Evolutionary conservation across 75 land plant species (phyloP).

Genomic region (Larix kaempferi): DNA sequence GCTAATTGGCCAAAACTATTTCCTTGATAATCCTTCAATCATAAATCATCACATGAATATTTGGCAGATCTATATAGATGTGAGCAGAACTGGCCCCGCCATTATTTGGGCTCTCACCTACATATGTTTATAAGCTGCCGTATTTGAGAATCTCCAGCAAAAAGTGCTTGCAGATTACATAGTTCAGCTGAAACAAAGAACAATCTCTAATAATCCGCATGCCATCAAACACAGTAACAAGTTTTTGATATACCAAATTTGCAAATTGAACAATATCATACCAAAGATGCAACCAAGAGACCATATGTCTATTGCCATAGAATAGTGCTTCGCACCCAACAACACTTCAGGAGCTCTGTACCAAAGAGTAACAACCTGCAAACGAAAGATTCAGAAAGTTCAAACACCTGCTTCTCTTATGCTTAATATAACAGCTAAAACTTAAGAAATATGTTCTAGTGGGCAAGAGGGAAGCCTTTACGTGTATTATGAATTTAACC

Average conservation of each 20-base stretch:
- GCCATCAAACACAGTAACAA: neutral
- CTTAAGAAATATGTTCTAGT: neutral
- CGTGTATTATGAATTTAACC: no score
- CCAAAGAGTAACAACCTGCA: slow-evolving; percentile 42
- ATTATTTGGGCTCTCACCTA: slow-evolving; percentile 11
- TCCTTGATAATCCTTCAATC: neutral
- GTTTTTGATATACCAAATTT: neutral
- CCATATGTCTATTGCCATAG: slow-evolving; percentile 43
- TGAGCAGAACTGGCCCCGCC: no score
- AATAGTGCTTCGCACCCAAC: slow-evolving; percentile 39
- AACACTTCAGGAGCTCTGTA: slow-evolving; percentile 43
- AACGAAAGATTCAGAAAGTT: neutral
- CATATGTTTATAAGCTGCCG: slow-evolving; percentile 35
- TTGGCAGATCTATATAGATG: no score
- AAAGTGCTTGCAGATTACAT: slow-evolving; percentile 17
- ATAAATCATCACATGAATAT: no score
- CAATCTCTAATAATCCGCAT: neutral
- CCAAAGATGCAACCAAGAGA: slow-evolving; percentile 45
- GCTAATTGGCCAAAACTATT: neutral
- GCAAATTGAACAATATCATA: neutral
- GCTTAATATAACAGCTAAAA: neutral
- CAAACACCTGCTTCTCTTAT: no score
- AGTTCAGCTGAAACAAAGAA: slow-evolving; percentile 26
- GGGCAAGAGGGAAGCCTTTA: no score
- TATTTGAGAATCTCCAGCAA: slow-evolving; percentile 39